Evolutionary conservation across 2,329 filamentous ascomycete species (phyloP).

Genomic region (Alternaria gansuensis): DNA sequence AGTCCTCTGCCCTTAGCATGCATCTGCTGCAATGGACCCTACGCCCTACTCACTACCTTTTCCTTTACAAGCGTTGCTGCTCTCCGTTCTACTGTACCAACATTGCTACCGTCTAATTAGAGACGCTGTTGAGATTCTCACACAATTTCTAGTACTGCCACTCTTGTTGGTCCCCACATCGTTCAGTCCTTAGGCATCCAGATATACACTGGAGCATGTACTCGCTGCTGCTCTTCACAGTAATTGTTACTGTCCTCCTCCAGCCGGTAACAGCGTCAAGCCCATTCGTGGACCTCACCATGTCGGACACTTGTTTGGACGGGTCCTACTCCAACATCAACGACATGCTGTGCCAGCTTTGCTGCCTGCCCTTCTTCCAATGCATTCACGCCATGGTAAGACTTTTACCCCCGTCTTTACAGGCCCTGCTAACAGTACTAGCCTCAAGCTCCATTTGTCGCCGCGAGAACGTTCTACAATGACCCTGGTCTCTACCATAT

Average conservation of each 20-base stretch:
- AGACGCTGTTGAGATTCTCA: constrained; percentile 5
- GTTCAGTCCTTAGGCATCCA: constrained; percentile 37
- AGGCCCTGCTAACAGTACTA: constrained; percentile 22
- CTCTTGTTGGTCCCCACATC: constrained; percentile 21
- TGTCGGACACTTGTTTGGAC: constrained; percentile 33
- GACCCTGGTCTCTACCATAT: constrained; percentile 4
- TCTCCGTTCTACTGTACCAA: constrained; percentile 6
- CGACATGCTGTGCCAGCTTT: constrained; percentile 41
- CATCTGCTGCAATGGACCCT: constrained; percentile 17
- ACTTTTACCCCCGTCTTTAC: background rate
- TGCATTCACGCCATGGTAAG: constrained; percentile 38
- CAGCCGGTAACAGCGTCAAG: constrained; percentile 40
- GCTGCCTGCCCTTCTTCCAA: constrained; percentile 28
- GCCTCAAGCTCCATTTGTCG: constrained; percentile 23
- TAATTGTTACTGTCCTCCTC: constrained; percentile 41
- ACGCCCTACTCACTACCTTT: constrained; percentile 29
- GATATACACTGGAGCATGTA: constrained; percentile 38
- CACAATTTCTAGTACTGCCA: background rate
- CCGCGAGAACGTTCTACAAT: constrained; percentile 12
- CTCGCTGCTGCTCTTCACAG: constrained; percentile 38
- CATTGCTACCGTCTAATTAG: constrained; percentile 10
- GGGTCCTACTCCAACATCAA: constrained; percentile 40
- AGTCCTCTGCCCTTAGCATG: constrained; percentile 26
- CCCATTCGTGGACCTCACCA: constrained; percentile 36
- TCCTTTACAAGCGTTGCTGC: constrained; percentile 17